Percentiles rank a stretch among this genome's conserved stretches.
phyloP scores from a whole-genome alignment of 371 early-diverging fungal genomes.

The Haplosporangium sp. region DNA sequence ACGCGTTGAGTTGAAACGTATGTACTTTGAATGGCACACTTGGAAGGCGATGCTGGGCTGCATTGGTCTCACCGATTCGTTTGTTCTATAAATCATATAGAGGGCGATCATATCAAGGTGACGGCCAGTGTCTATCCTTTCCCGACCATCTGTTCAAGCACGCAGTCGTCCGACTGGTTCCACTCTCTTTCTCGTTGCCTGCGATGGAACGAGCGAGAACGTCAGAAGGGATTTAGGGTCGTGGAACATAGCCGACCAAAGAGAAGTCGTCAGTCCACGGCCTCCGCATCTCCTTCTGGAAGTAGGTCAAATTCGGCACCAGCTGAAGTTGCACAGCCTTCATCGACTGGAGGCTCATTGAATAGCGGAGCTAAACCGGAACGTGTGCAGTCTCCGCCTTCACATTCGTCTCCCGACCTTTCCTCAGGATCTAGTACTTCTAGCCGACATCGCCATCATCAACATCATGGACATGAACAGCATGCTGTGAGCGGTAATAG shows the following conservation, averaged over 20 bases:
- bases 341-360: background rate
- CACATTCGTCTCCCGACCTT: constrained; percentile 1
- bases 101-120: constrained; percentile 91
- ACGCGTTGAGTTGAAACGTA: constrained; percentile 82
- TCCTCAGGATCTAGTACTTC: constrained; percentile 8
- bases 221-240: constrained; percentile 78
- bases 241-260: constrained; percentile 56
- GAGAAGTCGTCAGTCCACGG: constrained; percentile 32
- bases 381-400: background rate
- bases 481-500: constrained; percentile 22
- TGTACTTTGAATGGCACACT: background rate
- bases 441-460: background rate
- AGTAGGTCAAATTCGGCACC: constrained; percentile 1
- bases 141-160: constrained; percentile 85
- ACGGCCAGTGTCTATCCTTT: constrained; percentile 87
- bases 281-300: constrained; percentile 10
- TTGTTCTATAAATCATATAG: constrained; percentile 38
- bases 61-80: background rate
- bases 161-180: constrained; percentile 88
- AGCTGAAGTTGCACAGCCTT: constrained; percentile 3
- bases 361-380: background rate
- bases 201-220: constrained; percentile 84
- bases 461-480: constrained; percentile 7
- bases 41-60: background rate
- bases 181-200: constrained; percentile 79